phyloP scores from a whole-genome alignment of 2,329 filamentous ascomycete genomes.

The Cercospora sojina region DNA sequence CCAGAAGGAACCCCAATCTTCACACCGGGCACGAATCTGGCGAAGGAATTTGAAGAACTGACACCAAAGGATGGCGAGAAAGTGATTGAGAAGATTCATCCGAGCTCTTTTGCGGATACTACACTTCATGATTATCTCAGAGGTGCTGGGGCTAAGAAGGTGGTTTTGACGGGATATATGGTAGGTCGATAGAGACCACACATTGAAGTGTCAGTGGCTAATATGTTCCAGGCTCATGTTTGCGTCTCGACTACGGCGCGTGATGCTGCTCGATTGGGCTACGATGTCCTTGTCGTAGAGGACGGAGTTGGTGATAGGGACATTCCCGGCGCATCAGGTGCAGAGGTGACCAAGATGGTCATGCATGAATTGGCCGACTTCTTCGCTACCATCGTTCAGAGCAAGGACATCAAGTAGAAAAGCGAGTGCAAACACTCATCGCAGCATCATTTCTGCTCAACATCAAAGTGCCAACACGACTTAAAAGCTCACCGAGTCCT shows the following conservation, averaged over 20 bases:
- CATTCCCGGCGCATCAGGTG: conserved; percentile 61
- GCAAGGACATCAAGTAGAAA: conserved; percentile 47
- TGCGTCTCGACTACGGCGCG: conserved; percentile 63
- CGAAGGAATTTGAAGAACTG: conserved; percentile 61
- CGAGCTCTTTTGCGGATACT: conserved; percentile 62
- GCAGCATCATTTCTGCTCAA: no score
- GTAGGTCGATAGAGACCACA: conserved; percentile 22
- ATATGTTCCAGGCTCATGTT: conserved; percentile 57
- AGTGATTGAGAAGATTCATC: conserved; percentile 58
- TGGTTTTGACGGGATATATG: conserved; percentile 64
- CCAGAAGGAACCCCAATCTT: conserved; percentile 65
- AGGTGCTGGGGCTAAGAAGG: conserved; percentile 53
- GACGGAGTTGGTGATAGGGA: conserved; percentile 66
- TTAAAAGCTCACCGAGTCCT: no score
- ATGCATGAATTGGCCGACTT: conserved; percentile 62
- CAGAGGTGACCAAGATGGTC: conserved; percentile 54
- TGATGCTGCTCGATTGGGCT: conserved; percentile 60
- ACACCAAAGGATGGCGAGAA: conserved; percentile 56
- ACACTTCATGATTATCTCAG: conserved; percentile 58
- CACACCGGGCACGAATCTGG: conserved; percentile 60
- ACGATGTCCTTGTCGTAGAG: conserved; percentile 61
- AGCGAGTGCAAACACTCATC: no score
- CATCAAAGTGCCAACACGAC: no score
- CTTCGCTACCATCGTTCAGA: conserved; percentile 61
- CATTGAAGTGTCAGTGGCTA: neutral